These are phyloP conservation scores for Ogataea philodendri DNA, from an alignment of 805 yeast genomes.

Conservation along the genomic window DNA sequence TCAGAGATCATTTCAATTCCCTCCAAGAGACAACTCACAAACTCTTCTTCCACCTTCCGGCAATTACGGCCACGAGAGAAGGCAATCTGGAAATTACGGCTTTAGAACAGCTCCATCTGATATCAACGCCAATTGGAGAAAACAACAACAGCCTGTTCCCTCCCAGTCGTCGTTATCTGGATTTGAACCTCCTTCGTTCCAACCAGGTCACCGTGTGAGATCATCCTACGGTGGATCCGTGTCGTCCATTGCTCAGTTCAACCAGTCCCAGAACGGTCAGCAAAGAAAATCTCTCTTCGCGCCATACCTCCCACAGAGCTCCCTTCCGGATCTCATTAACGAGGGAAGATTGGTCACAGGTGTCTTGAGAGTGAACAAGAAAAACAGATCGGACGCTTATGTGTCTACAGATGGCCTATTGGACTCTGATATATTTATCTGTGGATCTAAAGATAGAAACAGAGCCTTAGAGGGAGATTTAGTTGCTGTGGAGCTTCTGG, in stretches of 20 bases:
- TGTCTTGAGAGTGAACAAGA: conserved; percentile 87
- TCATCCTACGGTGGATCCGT: conserved; percentile 68
- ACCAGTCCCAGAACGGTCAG: conserved; percentile 38
- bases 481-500: conserved; percentile 91
- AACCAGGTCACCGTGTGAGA: conserved; percentile 78
- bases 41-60: conserved; percentile 54
- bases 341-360: conserved; percentile 95
- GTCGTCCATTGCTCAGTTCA: conserved; percentile 45
- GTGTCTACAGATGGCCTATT: conserved; percentile 95
- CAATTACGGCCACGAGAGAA: conserved; percentile 44
- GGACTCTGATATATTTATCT: conserved; percentile 95
- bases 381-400: conserved; percentile 96
- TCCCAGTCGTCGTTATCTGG: conserved; percentile 24
- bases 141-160: conserved; percentile 42
- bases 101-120: conserved; percentile 41
- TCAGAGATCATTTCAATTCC: conserved; percentile 60
- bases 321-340: conserved; percentile 81
- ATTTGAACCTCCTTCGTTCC: conserved; percentile 41
- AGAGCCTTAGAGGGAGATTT: conserved; percentile 96
- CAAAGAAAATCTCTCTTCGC: conserved; percentile 83
- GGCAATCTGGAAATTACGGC: conserved; percentile 41
- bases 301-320: conserved; percentile 91
- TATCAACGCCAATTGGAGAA: conserved; percentile 66
- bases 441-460: conserved; percentile 97
- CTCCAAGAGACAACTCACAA: conserved; percentile 41